Conservation (phyloP, 2,329 filamentous ascomycete species). For the Alternaria gaisen region DNA sequence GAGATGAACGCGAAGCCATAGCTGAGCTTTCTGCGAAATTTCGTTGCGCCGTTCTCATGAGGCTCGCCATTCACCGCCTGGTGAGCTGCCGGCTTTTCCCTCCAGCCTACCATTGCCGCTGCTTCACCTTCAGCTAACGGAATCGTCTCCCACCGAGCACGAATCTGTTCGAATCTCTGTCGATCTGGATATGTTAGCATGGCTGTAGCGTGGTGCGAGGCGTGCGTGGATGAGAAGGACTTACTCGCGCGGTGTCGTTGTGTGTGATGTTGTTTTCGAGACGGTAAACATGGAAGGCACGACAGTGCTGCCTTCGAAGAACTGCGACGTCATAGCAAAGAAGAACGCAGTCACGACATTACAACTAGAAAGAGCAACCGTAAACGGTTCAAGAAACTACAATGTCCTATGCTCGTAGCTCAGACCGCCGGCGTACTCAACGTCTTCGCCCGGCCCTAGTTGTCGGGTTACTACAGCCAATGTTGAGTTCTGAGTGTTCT, state of each 20-base stretch:
- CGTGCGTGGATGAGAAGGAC: slow-evolving; percentile 16
- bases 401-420: background rate
- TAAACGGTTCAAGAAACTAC: background rate
- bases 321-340: slow-evolving; percentile 19
- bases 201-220: slow-evolving; percentile 25
- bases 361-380: background rate
- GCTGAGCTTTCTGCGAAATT: slow-evolving; percentile 46
- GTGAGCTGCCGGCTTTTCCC: slow-evolving; percentile 29
- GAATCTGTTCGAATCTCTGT: slow-evolving; percentile 43
- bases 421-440: background rate
- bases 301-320: slow-evolving; percentile 14
- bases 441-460: background rate
- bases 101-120: slow-evolving; percentile 41
- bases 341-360: slow-evolving; percentile 5
- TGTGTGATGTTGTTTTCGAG: slow-evolving; percentile 16
- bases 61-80: slow-evolving; percentile 18
- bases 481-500: fast-evolving
- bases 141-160: slow-evolving; percentile 46
- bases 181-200: slow-evolving; percentile 49
- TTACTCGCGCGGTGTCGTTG: slow-evolving; percentile 25
- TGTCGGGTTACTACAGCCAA: background rate
- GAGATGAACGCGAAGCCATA: slow-evolving; percentile 46
- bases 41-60: slow-evolving; percentile 27
- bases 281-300: slow-evolving; percentile 29
- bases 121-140: slow-evolving; percentile 18